A percentile compares a stretch with the other conserved stretches of the same genome.
Conservation (phyloP, 2,329 filamentous ascomycete species). For the Aspergillus pseudoglaucus region DNA sequence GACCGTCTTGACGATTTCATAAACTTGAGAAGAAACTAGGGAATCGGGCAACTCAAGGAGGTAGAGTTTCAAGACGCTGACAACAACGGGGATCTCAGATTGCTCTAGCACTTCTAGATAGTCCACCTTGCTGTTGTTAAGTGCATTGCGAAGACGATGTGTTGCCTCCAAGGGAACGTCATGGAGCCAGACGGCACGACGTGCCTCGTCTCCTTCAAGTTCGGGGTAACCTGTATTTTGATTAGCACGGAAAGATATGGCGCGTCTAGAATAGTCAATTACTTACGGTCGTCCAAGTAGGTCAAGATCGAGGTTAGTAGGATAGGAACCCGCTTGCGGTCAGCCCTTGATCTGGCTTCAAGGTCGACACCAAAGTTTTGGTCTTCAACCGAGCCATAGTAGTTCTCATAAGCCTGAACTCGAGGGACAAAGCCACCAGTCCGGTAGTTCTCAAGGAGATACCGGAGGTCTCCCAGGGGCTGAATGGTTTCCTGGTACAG, state of each 20-base stretch:
- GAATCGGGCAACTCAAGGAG: slow-evolving; percentile 94
- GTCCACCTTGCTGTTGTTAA: slow-evolving; percentile 83
- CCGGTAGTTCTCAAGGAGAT: slow-evolving; percentile 92
- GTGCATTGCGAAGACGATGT: slow-evolving; percentile 70
- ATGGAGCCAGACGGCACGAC: slow-evolving; percentile 86
- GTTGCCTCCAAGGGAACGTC: slow-evolving; percentile 81
- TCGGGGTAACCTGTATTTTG: slow-evolving; percentile 68
- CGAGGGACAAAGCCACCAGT: slow-evolving; percentile 88
- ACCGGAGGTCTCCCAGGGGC: slow-evolving; percentile 79
- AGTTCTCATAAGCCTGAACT: slow-evolving; percentile 94
- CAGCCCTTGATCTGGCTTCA: slow-evolving; percentile 86
- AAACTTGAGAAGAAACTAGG: slow-evolving; percentile 95
- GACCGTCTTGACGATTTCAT: slow-evolving; percentile 97
- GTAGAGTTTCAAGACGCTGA: slow-evolving; percentile 87
- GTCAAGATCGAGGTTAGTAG: slow-evolving; percentile 89
- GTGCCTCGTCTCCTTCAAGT: slow-evolving; percentile 88
- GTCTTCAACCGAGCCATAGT: slow-evolving; percentile 97
- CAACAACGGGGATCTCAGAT: slow-evolving; percentile 91
- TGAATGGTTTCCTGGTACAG: slow-evolving; percentile 99
- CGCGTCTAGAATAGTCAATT: too few species aligned
- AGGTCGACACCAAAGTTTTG: slow-evolving; percentile 97
- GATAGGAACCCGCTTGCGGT: slow-evolving; percentile 90
- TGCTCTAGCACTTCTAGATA: slow-evolving; percentile 70
- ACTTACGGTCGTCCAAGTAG: slow-evolving; percentile 75
- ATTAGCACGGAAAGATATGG: too few species aligned